These are phyloP conservation scores for Lasiodiplodia hormozganensis DNA, from an alignment of 2,329 filamentous ascomycete species.

Conservation along the genomic window DNA sequence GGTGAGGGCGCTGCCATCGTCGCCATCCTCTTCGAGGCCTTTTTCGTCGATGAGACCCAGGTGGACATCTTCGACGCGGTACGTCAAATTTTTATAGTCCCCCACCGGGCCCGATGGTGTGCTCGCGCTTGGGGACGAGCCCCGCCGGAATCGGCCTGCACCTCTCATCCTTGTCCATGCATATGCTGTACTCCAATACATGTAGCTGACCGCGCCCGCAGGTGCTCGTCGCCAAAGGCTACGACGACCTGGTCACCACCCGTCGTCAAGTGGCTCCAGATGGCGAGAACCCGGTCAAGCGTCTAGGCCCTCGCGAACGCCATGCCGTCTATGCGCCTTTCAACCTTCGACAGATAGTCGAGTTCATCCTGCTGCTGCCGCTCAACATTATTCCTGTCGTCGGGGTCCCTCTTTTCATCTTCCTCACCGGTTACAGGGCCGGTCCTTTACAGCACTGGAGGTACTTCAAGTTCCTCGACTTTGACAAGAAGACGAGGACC, in stretches of 20 bases:
- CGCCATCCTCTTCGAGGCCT: constrained; percentile 61
- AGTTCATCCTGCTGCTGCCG: constrained; percentile 72
- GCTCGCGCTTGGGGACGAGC: constrained; percentile 10
- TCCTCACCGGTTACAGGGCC: constrained; percentile 85
- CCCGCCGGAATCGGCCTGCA: background rate
- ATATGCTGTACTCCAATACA: background rate
- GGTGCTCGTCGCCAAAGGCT: constrained; percentile 77
- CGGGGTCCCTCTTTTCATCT: constrained; percentile 83
- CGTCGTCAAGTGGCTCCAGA: constrained; percentile 69
- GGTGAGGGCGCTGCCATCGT: constrained; percentile 68
- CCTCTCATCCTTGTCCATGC: background rate
- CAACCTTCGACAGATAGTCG: constrained; percentile 86
- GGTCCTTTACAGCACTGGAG: constrained; percentile 91
- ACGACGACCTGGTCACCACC: constrained; percentile 60
- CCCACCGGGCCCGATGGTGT: constrained; percentile 6
- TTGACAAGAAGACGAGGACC: constrained; percentile 76
- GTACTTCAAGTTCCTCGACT: constrained; percentile 81
- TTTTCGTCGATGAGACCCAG: constrained; percentile 72
- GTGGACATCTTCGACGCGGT: constrained; percentile 84
- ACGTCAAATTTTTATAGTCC: constrained; percentile 24
- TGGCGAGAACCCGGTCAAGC: constrained; percentile 74
- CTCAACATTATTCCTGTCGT: constrained; percentile 87
- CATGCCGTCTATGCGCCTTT: constrained; percentile 85
- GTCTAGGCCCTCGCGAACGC: constrained; percentile 80
- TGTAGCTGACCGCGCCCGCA: constrained; percentile 39